A percentile compares a stretch with the other conserved stretches of the same genome.
Evolutionary conservation across 495 filamentous ascomycete species (phyloP).

Genomic region (Aspergillus sclerotioniger): DNA sequence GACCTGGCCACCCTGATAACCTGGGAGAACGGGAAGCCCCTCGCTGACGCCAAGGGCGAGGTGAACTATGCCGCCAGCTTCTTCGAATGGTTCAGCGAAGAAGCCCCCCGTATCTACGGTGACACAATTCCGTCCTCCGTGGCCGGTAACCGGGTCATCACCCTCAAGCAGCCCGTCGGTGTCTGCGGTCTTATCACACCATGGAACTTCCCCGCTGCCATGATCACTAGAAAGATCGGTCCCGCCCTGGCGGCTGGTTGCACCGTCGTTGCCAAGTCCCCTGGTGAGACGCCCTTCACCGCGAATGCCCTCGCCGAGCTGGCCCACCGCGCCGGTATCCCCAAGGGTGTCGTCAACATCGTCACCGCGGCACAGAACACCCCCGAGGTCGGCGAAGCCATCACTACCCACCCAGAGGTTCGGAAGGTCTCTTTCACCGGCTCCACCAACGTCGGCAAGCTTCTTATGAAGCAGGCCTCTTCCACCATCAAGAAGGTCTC

Average conservation of each 20-base stretch:
- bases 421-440: slow-evolving; percentile 91
- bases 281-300: slow-evolving; percentile 83
- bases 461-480: slow-evolving; percentile 81
- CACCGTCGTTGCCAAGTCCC: slow-evolving; percentile 81
- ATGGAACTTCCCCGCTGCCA: slow-evolving; percentile 94
- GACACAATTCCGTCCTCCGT: slow-evolving; percentile 72
- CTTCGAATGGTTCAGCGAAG: slow-evolving; percentile 78
- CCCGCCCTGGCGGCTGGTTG: slow-evolving; percentile 82
- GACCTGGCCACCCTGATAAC: slow-evolving; percentile 91
- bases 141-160: slow-evolving; percentile 71
- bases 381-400: slow-evolving; percentile 64
- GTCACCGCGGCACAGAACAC: slow-evolving; percentile 72
- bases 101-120: slow-evolving; percentile 68
- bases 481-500: slow-evolving; percentile 82
- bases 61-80: slow-evolving; percentile 70
- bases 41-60: slow-evolving; percentile 68
- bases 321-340: slow-evolving; percentile 78
- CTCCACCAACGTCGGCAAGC: slow-evolving; percentile 79
- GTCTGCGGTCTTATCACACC: slow-evolving; percentile 95
- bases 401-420: slow-evolving; percentile 69
- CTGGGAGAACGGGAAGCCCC: slow-evolving; percentile 74
- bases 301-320: slow-evolving; percentile 80
- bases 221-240: slow-evolving; percentile 87
- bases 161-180: slow-evolving; percentile 82
- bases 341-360: slow-evolving; percentile 81